Base-by-base conservation (phyloP, 352 stramenopile species). In the Pythium vanterpoolii region DNA sequence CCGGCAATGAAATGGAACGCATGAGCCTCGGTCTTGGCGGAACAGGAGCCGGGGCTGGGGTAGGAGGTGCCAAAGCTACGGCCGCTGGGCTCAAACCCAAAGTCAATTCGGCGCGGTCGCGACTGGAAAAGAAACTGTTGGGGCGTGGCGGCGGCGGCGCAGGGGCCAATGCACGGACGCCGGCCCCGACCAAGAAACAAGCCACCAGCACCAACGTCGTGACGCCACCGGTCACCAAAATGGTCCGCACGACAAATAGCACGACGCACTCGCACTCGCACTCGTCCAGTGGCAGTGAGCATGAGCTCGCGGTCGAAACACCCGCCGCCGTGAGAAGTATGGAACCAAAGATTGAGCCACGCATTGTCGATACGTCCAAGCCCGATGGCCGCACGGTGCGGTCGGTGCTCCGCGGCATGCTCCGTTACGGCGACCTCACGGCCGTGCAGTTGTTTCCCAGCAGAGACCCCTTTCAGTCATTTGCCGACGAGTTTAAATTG, bases 401-500 rank as follows among this genome's bases (percentile, higher is more conserved):
- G 3, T 77, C 80, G 1, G 61, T 95, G 27, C 43, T 93, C 21
- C 80, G 85, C 21, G 68, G 58, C 13, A 86, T 95, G 72, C 70
- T 87, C 46, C 82, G 86, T 24, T 95, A 85, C 53, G 86, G 83
- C 34, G 83, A 95, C 59, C 60, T 93, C 14, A 90, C 82, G 0
- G 86, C 93, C 42, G 80, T 91, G 24, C 64, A 71, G 26, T 69
- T 89, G 9, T 86, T 79, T n/a, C 18, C 49, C 0, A 45, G 66
- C 18, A 71, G 75, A 27, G 42, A 66, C 61, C 70, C 71, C 47
- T n/a, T n/a, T n/a, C 69, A 71, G 26, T 73, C 76, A 45, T 95
- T 90, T 46, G 76, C 79, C 10, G 85, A 95, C 48, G 83, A 93
- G 60, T 87, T 83, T 62, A 87, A 86, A 30, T 74, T 88, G 61